Evolutionary conservation across 106 monocot species (phyloP).

Genomic region (Apostasia ramifera): DNA sequence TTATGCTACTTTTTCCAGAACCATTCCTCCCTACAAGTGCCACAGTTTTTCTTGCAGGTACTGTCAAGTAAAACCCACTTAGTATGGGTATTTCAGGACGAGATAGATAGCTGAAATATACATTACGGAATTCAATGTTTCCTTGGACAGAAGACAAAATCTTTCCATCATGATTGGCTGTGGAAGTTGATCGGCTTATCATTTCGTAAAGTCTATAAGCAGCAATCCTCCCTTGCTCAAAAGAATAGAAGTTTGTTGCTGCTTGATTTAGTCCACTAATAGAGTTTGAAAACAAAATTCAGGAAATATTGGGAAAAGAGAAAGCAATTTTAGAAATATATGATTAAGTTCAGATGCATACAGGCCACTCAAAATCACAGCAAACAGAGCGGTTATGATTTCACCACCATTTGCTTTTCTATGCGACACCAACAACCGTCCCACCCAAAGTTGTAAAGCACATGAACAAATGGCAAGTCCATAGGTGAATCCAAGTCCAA

Average conservation of each 20-base stretch:
- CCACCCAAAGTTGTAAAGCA: constrained; percentile 97
- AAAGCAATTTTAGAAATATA: neutral
- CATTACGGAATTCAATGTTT: constrained; percentile 94
- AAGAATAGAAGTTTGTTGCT: constrained; percentile 98
- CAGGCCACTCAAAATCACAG: constrained; percentile 97
- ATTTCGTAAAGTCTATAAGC: constrained; percentile 99
- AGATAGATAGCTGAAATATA: constrained; percentile 96
- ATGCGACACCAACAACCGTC: constrained; percentile 66
- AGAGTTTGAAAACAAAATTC: constrained; percentile 8
- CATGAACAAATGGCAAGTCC: constrained; percentile 99
- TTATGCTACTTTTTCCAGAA: constrained; percentile 99
- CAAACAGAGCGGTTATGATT: constrained; percentile 84
- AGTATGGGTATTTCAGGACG: constrained; percentile 97
- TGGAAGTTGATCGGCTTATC: constrained; percentile 94
- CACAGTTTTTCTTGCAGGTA: constrained; percentile 96
- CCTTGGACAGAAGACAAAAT: constrained; percentile 79
- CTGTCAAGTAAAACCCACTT: constrained; percentile 94
- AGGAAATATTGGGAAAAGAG: neutral
- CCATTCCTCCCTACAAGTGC: constrained; percentile 99
- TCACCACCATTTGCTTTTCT: constrained; percentile 91
- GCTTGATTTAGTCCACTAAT: constrained; percentile 96
- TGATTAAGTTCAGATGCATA: constrained; percentile 33
- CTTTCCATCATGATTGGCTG: constrained; percentile 78
- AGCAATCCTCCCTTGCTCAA: constrained; percentile 99
- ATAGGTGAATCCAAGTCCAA: constrained; percentile 99